Evolutionary conservation across 2,329 filamentous ascomycete species (phyloP).

Genomic region (Colletotrichum australisinense): DNA sequence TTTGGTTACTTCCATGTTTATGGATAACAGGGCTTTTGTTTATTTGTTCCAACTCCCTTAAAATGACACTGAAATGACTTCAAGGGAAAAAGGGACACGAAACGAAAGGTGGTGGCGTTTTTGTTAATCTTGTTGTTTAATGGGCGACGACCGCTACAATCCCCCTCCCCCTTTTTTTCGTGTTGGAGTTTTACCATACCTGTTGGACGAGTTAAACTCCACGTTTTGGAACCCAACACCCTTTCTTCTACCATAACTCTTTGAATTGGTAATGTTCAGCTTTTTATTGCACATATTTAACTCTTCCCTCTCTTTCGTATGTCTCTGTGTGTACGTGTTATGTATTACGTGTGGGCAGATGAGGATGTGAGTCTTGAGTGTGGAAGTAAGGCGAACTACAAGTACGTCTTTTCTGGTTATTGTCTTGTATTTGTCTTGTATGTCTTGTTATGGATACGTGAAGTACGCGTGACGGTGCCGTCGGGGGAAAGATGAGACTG

Average conservation of each 20-base stretch:
- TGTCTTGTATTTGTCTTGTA: no score
- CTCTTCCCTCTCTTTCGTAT: neutral
- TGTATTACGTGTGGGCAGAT: no score
- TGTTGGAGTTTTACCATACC: neutral
- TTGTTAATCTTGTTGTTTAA: neutral
- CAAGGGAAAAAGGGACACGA: neutral
- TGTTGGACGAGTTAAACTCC: neutral
- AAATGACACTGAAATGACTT: neutral
- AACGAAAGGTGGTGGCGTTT: constrained; percentile 11
- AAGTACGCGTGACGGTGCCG: no score
- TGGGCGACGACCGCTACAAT: neutral
- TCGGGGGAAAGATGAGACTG: no score
- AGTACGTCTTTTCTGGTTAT: no score
- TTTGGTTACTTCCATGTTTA: constrained; percentile 8
- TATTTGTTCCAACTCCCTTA: neutral
- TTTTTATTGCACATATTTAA: neutral
- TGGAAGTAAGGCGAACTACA: neutral
- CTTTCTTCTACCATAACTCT: constrained; percentile 2
- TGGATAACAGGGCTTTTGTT: neutral
- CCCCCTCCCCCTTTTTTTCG: neutral
- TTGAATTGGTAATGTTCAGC: constrained; percentile 22
- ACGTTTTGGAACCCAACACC: neutral
- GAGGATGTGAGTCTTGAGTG: neutral
- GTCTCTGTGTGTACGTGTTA: no score
- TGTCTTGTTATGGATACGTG: no score